Base-by-base conservation (phyloP, 176 grass and related monocot genomes). In the Cenchrus americanus region DNA sequence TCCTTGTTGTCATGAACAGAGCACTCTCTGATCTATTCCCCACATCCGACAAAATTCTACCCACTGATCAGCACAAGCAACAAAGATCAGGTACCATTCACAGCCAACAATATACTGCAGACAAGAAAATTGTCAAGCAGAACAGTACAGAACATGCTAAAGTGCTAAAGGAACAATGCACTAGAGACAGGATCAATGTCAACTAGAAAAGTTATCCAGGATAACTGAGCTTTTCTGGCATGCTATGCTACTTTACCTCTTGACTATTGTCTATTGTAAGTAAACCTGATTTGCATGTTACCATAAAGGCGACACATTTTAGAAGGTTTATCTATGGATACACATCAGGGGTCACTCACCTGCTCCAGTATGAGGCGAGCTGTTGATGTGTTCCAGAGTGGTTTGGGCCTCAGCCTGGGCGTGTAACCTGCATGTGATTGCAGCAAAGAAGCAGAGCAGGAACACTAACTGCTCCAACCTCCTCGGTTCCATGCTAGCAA, bases 371-470 rank as follows among this genome's bases (percentile, higher is more conserved):
- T 75, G 71, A 65, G 80, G 64, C 19, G 82, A 59, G 55, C 24
- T 60, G 75, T 66, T 5, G 30, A 42, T 9, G 37, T 67, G 73
- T 13, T 66, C 73, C 61, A 46, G 65, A 62, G 81, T 85, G 41
- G 55, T 65, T 54, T 77, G 72, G 70, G 59, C 75, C 42, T 79
- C 27, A 19, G 79, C 72, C 68, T 69, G 53, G 66, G 9, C 34
- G 17, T 74, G 83, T 10, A 78, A 42, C 30, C 40, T 65, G 72
- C 91, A 89, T 84, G 91, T 89, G 74, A 82, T 73, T 64, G 78
- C 83, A 21, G 41, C 78, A 53, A 92, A 47, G 88, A 61, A 94
- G 83, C 83, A 90, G 48, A 99, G 81, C 79, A 95, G 62, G 42
- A 90, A 65, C 80, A 85, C 69, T 26, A 85, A 72, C 82, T 87